Evolutionary conservation across 768 basidiomycete species (phyloP), one percentile per base, ranked within the genome.

Genomic region (Gymnopilus dilepis): DNA sequence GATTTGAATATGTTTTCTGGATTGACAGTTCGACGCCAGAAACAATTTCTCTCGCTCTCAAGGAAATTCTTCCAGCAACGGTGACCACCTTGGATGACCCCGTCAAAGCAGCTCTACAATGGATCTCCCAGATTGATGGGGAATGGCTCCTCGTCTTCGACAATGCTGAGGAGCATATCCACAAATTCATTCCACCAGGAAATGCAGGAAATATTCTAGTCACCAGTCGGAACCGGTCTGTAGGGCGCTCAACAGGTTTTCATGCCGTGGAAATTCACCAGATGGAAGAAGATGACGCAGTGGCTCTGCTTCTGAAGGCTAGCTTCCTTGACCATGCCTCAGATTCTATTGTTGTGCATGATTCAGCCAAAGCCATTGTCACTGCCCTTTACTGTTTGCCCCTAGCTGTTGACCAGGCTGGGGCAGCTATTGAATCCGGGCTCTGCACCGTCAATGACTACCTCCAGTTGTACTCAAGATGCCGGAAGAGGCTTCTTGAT

Each of bases 101-200:
- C 48, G 19, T 34, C 26, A 13, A 52, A 1, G 54, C 47, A n/a
- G 58, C 59, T 22, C 41, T 66, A 6, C 48, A 42, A 19, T 68
- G 67, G 67, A 38, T 70, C 24, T 59, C 62, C 26, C 19, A n/a
- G 6, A 17, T 62, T 5, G 37, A 62, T 19, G 38, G 28, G 37
- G 55, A 64, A 24, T 70, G 69, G 67, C 51, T 70, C 22, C 50
- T 70, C 33, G 51, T 70, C 0, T 68, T 63, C 62, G 69, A 70
- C 50, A 66, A 65, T 66, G 65, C 65, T 31, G 63, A 50, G 37
- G 31, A 58, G 17, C 28, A n/a, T 17, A 48, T 61, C 50, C 31
- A 26, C 40, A 57, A 60, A 43, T 65, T 50, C 37, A 9, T 67
- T 26, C 69, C 67, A 17, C 31, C 59, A 43, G 65, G 69, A 1